Conservation (phyloP, 139 green algal genomes). For the Zygnema cylindricum region DNA sequence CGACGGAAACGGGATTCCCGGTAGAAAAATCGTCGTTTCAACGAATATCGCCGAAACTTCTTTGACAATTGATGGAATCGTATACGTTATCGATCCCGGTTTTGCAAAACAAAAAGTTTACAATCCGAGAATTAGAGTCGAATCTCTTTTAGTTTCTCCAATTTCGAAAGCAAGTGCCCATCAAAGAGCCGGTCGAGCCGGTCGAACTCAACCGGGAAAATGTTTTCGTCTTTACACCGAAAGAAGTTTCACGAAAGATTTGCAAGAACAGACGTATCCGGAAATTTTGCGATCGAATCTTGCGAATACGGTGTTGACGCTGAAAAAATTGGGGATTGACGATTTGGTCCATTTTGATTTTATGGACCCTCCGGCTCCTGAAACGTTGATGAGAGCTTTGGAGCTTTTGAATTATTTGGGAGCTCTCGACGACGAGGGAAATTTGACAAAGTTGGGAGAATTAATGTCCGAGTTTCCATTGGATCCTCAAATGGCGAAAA, state of each 20-base stretch:
- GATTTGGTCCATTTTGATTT: slow-evolving; percentile 99
- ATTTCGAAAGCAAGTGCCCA: slow-evolving; percentile 94
- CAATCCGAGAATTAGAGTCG: slow-evolving; percentile 95
- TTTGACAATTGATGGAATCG: slow-evolving; percentile 98
- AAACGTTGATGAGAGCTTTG: slow-evolving; percentile 98
- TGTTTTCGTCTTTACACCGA: slow-evolving; percentile 98
- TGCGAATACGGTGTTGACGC: slow-evolving; percentile 87
- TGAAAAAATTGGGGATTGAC: slow-evolving; percentile 99
- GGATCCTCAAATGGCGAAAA: slow-evolving; percentile 97
- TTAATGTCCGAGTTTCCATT: slow-evolving; percentile 98
- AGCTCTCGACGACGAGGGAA: slow-evolving; percentile 96
- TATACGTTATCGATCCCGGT: slow-evolving; percentile 96
- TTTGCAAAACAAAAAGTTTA: slow-evolving; percentile 99
- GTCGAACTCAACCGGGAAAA: slow-evolving; percentile 95
- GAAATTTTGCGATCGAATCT: slow-evolving; percentile 99
- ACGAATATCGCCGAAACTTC: slow-evolving; percentile 99
- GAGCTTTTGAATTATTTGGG: slow-evolving; percentile 99
- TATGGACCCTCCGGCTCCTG: slow-evolving; percentile 98
- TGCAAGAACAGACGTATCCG: slow-evolving; percentile 99
- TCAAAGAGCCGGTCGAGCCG: slow-evolving; percentile 92
- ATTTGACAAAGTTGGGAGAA: slow-evolving; percentile 86
- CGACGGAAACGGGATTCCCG: slow-evolving; percentile 64
- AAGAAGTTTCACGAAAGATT: slow-evolving; percentile 90
- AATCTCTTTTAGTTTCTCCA: slow-evolving; percentile 96
- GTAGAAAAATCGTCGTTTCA: slow-evolving; percentile 97